phyloP scores from a whole-genome alignment of 345 rosid genomes.

The Syzygium oleosum region DNA sequence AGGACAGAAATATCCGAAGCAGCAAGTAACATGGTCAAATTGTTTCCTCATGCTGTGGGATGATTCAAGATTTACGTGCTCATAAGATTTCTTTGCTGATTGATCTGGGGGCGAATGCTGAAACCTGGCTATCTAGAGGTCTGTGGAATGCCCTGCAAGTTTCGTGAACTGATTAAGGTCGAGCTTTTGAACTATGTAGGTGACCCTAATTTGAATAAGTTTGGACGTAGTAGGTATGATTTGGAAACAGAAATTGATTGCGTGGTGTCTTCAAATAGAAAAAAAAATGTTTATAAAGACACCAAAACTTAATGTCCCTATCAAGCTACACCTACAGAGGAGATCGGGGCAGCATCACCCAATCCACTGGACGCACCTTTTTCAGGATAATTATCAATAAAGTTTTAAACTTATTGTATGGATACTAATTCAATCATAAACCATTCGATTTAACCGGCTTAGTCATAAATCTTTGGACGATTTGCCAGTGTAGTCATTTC shows the following conservation, averaged over 20 bases:
- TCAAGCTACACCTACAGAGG: neutral
- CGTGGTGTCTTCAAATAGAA: neutral
- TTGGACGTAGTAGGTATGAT: neutral
- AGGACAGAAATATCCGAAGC: neutral
- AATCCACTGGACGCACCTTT: neutral
- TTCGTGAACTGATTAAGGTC: neutral
- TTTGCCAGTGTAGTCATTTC: too few relatives aligned
- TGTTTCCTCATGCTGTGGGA: neutral
- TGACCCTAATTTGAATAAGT: accelerated
- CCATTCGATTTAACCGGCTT: accelerated
- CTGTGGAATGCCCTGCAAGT: neutral
- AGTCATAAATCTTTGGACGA: too few relatives aligned
- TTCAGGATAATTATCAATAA: neutral
- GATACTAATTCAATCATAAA: neutral
- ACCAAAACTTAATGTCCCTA: neutral
- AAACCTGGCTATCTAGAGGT: neutral
- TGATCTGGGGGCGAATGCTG: neutral
- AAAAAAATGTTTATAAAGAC: neutral
- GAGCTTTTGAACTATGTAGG: neutral
- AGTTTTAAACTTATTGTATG: neutral
- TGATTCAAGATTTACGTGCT: neutral
- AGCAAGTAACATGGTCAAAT: neutral
- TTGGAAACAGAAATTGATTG: neutral
- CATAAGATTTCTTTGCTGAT: neutral
- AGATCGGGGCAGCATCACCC: neutral